phyloP scores from a whole-genome alignment of 2,329 filamentous ascomycete species.

The Ascochyta clinopodiicola region DNA sequence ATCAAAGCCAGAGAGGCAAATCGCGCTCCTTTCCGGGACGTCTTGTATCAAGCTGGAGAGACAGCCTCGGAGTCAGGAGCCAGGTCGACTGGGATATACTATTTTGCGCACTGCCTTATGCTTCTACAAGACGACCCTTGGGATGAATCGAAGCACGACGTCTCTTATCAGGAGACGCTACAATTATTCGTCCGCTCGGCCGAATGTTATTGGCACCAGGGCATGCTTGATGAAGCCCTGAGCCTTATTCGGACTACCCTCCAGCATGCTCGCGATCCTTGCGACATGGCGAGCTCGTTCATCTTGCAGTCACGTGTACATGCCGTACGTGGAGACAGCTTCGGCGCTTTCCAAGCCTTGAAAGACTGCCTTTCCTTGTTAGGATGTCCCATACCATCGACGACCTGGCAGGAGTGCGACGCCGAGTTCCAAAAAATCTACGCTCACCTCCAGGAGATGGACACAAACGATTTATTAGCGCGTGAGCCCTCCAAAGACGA shows the following conservation, averaged over 20 bases:
- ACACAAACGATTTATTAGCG: constrained; percentile 57
- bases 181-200: constrained; percentile 74
- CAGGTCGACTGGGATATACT: constrained; percentile 79
- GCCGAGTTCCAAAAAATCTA: constrained; percentile 66
- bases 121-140: constrained; percentile 84
- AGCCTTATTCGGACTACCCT: constrained; percentile 75
- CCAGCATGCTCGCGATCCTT: constrained; percentile 69
- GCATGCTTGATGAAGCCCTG: constrained; percentile 71
- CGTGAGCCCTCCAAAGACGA: constrained; percentile 54
- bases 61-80: constrained; percentile 83
- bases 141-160: constrained; percentile 72
- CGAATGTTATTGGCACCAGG: constrained; percentile 83
- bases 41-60: constrained; percentile 80
- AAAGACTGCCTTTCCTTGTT: constrained; percentile 72
- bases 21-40: constrained; percentile 72
- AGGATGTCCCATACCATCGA: constrained; percentile 68
- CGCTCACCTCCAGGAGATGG: constrained; percentile 49
- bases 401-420: constrained; percentile 80
- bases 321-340: constrained; percentile 74
- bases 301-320: constrained; percentile 82
- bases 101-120: constrained; percentile 76
- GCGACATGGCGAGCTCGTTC: constrained; percentile 84
- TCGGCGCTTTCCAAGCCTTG: constrained; percentile 71
- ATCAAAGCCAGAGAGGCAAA: constrained; percentile 70
- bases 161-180: constrained; percentile 85